Evolutionary conservation across 2,329 filamentous ascomycete genomes (phyloP).

Genomic region (Arthrobotrys sphaeroides): DNA sequence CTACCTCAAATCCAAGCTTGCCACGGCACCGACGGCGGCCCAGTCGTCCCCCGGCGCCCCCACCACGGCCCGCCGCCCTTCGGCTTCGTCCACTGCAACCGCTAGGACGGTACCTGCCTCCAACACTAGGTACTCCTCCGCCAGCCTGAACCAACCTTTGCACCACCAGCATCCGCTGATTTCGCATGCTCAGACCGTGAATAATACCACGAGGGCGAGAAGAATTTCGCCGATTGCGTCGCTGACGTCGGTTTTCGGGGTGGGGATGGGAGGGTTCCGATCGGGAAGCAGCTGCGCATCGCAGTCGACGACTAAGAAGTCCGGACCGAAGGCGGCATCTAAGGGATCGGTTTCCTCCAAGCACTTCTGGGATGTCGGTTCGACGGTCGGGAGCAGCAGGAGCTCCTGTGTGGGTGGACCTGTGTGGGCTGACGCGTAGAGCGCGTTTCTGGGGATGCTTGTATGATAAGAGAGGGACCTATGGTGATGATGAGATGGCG

Average conservation of each 20-base stretch:
- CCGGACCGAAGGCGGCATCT: slow-evolving; percentile 66
- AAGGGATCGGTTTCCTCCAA: slow-evolving; percentile 48
- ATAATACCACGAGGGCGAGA: slow-evolving; percentile 61
- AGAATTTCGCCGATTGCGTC: slow-evolving; percentile 61
- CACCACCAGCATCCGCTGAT: slow-evolving; percentile 62
- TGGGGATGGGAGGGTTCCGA: slow-evolving; percentile 58
- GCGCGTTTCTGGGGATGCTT: not conserved
- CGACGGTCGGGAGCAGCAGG: slow-evolving; percentile 56
- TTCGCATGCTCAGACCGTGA: slow-evolving; percentile 59
- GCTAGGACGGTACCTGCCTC: slow-evolving; percentile 79
- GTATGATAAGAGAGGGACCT: slow-evolving; percentile 1
- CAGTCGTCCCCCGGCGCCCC: slow-evolving; percentile 61
- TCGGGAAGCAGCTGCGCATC: slow-evolving; percentile 79
- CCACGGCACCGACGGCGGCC: slow-evolving; percentile 61
- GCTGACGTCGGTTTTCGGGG: slow-evolving; percentile 49
- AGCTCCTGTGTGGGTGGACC: slow-evolving; percentile 56
- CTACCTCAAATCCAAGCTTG: slow-evolving; percentile 73
- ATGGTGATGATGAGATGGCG: not conserved
- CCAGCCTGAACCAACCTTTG: slow-evolving; percentile 64
- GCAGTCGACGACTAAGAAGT: slow-evolving; percentile 78
- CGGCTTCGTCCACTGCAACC: slow-evolving; percentile 62
- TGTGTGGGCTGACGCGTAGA: slow-evolving; percentile 57
- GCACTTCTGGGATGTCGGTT: slow-evolving; percentile 58
- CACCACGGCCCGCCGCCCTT: slow-evolving; percentile 64
- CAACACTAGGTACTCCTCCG: slow-evolving; percentile 65